Evolutionary conservation across 345 rosid species (phyloP).

Genomic region (Corymbia maculata): DNA sequence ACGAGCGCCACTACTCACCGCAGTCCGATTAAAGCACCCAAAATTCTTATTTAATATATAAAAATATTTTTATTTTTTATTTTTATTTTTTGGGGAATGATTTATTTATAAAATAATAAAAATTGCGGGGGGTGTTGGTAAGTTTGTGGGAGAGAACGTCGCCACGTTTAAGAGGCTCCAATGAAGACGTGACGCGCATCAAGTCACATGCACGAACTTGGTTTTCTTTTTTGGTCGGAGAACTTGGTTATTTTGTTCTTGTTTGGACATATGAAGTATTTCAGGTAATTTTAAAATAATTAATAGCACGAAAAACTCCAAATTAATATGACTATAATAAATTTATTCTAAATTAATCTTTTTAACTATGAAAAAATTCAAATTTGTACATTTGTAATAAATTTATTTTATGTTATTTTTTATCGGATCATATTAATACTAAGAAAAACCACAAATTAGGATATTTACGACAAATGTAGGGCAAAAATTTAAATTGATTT

Average conservation of each 20-base stretch:
- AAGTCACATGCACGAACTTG: not conserved
- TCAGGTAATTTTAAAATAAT: fast-evolving
- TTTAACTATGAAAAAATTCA: no score
- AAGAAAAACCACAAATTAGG: no score
- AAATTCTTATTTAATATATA: not conserved
- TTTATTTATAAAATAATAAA: not conserved
- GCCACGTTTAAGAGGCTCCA: not conserved
- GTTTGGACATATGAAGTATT: not conserved
- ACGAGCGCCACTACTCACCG: not conserved
- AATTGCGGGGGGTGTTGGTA: not conserved
- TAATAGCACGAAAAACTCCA: fast-evolving
- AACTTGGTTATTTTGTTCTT: not conserved
- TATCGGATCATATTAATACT: no score
- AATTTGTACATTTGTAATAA: no score
- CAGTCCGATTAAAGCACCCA: not conserved
- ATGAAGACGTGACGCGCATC: not conserved
- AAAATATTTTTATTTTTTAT: not conserved
- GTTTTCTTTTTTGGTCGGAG: not conserved
- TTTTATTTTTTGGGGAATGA: not conserved
- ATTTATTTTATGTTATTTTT: no score
- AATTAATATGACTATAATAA: fast-evolving
- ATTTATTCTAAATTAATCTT: no score
- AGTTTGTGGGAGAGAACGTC: not conserved
- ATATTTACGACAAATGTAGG: fast-evolving
- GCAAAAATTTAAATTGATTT: fast-evolving